Evolutionary conservation across 257 asterid genomes (phyloP), one percentile per base, ranked within the genome.

Genomic region (Scutellaria galericulata): DNA sequence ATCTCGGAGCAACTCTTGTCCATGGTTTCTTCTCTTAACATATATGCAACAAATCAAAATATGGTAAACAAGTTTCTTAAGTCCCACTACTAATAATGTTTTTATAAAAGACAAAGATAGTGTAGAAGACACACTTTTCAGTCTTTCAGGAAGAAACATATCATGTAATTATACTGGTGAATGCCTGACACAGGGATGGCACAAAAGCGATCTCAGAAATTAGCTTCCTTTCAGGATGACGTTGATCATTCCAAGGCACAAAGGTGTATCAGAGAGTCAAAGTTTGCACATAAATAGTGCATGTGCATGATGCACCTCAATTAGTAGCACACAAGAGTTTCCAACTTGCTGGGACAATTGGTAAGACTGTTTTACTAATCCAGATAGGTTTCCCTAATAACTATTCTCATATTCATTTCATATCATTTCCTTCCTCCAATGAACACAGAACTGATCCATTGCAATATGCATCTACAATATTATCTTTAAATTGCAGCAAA

Each of bases 361-460:
- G 12, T 35, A 8, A 13, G 51, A 59, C 13, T 31, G 15, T 47
- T 61, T 3, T 22, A 72, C 55, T 37, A 11, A 22, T 14, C 27
- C n/a, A 12, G 54, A 18, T 37, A 22, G 12, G 13, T 60, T 20
- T 52, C 20, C 39, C 40, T 42, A 41, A 63, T 63, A 64, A 72
- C 52, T 42, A 45, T 72, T 52, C 51, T 12, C 44, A 11, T 35
- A 50, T 52, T 20, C 60, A 39, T 18, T 5, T 10, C 64, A 61
- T 60, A 48, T 18, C 63, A 62, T 61, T 50, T 47, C 6, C 47
- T 63, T n/a, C 71, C 71, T 40, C 11, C 39, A n/a, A 20, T 13
- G 18, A 60, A 60, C 45, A 37, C 2, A 40, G 52, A 22, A 20
- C 65, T 6, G 8, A 31, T 22, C 22, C 68, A 24, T 45, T 45